A percentile compares a stretch with the other conserved stretches of the same genome.
phyloP scores from a whole-genome alignment of 2,329 filamentous ascomycete species.

The Trichoderma simmonsii region DNA sequence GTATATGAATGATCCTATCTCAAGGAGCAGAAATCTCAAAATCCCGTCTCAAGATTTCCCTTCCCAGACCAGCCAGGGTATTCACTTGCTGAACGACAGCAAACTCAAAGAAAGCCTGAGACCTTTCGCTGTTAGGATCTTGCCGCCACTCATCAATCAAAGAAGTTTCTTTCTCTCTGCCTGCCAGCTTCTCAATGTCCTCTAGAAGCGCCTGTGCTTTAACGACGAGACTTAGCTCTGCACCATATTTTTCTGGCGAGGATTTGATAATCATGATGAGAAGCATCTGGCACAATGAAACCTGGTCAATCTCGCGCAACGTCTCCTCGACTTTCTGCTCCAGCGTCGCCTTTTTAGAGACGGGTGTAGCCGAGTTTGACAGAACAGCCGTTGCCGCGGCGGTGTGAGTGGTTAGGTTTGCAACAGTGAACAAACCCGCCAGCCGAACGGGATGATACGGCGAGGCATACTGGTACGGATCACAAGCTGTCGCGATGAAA shows the following conservation, averaged over 20 bases:
- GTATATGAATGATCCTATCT: neutral
- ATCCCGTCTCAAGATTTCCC: constrained; percentile 41
- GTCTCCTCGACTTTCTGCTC: constrained; percentile 28
- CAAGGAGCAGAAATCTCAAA: constrained; percentile 28
- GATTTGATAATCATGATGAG: constrained; percentile 47
- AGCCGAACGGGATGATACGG: constrained; percentile 51
- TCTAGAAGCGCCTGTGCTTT: constrained; percentile 46
- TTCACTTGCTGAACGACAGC: constrained; percentile 48
- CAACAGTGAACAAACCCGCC: constrained; percentile 50
- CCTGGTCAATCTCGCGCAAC: constrained; percentile 47
- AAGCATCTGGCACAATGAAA: constrained; percentile 52
- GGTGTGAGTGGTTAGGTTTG: constrained; percentile 51
- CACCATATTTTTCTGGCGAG: constrained; percentile 40
- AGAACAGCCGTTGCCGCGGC: constrained; percentile 38
- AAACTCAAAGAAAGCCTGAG: constrained; percentile 47
- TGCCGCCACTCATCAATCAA: constrained; percentile 45
- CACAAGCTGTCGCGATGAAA: constrained; percentile 45
- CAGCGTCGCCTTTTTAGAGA: constrained; percentile 24
- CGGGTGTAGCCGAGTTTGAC: constrained; percentile 26
- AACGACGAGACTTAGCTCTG: constrained; percentile 45
- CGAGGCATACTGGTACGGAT: constrained; percentile 49
- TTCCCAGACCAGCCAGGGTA: constrained; percentile 45
- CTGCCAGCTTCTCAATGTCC: constrained; percentile 47
- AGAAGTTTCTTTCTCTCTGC: constrained; percentile 43
- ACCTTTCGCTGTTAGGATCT: constrained; percentile 39